phyloP scores from a whole-genome alignment of 345 rosid species.

The Citrus sp. region DNA sequence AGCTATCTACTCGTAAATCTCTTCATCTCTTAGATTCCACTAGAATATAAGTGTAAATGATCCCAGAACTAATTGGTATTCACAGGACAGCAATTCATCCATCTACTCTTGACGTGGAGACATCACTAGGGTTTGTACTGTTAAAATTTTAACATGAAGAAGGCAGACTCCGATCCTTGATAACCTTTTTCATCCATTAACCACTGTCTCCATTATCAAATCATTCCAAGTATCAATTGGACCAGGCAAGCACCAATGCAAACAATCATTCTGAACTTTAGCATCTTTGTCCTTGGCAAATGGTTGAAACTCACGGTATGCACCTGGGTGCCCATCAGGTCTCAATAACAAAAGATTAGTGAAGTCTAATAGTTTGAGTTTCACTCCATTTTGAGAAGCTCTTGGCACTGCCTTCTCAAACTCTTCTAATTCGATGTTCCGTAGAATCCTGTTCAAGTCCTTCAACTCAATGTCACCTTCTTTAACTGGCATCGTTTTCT shows the following conservation, averaged over 20 bases:
- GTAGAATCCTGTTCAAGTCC: constrained; percentile 57
- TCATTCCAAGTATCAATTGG: constrained; percentile 86
- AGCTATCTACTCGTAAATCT: not conserved
- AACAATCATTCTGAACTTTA: constrained; percentile 78
- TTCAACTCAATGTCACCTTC: constrained; percentile 65
- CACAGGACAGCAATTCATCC: not conserved
- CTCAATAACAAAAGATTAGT: constrained; percentile 56
- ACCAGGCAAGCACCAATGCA: constrained; percentile 99
- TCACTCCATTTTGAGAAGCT: constrained; percentile 40
- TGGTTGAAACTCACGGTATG: constrained; percentile 68
- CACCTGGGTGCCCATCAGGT: constrained; percentile 94
- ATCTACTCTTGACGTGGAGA: not conserved
- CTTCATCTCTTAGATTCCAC: not conserved
- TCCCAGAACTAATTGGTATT: not conserved
- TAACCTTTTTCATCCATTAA: constrained; percentile 30
- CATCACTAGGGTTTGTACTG: not conserved
- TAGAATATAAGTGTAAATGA: not conserved
- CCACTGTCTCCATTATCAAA: constrained; percentile 73
- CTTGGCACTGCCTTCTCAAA: constrained; percentile 47
- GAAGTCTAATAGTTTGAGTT: constrained; percentile 75
- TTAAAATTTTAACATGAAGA: not conserved
- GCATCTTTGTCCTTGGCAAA: constrained; percentile 62
- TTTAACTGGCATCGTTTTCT: constrained; percentile 48
- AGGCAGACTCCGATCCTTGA: not conserved
- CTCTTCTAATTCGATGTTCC: constrained; percentile 54